Percentiles rank a stretch among this genome's conserved stretches.
Conservation (phyloP, 2,329 filamentous ascomycete genomes). For the Teratosphaeria zuluensis region DNA sequence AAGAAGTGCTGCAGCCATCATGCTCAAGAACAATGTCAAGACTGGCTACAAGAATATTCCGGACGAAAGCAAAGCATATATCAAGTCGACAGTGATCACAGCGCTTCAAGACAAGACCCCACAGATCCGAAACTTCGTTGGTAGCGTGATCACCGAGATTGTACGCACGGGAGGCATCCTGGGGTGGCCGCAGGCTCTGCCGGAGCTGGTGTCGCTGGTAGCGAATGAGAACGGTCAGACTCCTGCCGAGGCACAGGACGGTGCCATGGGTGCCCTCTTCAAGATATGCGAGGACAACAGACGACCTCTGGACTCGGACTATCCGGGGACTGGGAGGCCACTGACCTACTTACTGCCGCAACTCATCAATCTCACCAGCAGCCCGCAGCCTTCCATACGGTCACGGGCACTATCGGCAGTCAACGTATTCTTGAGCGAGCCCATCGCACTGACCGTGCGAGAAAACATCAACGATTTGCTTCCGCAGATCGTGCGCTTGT, state of each 20-base stretch:
- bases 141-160: slow-evolving; percentile 89
- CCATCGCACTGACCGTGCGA: slow-evolving; percentile 59
- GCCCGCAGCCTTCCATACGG: slow-evolving; percentile 65
- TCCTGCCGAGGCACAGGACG: slow-evolving; percentile 69
- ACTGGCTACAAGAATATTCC: slow-evolving; percentile 66
- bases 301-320: slow-evolving; percentile 74
- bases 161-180: slow-evolving; percentile 75
- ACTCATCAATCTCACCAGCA: slow-evolving; percentile 76
- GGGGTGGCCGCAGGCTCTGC: slow-evolving; percentile 82
- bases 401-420: slow-evolving; percentile 71
- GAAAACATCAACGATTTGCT: slow-evolving; percentile 73
- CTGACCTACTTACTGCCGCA: slow-evolving; percentile 84
- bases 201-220: slow-evolving; percentile 70
- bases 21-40: slow-evolving; percentile 90
- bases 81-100: slow-evolving; percentile 68
- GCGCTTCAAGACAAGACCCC: slow-evolving; percentile 71
- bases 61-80: slow-evolving; percentile 60
- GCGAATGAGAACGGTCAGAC: slow-evolving; percentile 61
- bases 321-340: slow-evolving; percentile 70
- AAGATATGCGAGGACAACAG: slow-evolving; percentile 98
- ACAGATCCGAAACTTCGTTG: slow-evolving; percentile 80
- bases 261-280: slow-evolving; percentile 81
- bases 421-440: slow-evolving; percentile 84
- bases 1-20: slow-evolving; percentile 78
- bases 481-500: slow-evolving; percentile 70